These are phyloP conservation scores for Cladosporium austrohemisphaericum DNA, from an alignment of 2,329 filamentous ascomycete species.

Conservation along the genomic window DNA sequence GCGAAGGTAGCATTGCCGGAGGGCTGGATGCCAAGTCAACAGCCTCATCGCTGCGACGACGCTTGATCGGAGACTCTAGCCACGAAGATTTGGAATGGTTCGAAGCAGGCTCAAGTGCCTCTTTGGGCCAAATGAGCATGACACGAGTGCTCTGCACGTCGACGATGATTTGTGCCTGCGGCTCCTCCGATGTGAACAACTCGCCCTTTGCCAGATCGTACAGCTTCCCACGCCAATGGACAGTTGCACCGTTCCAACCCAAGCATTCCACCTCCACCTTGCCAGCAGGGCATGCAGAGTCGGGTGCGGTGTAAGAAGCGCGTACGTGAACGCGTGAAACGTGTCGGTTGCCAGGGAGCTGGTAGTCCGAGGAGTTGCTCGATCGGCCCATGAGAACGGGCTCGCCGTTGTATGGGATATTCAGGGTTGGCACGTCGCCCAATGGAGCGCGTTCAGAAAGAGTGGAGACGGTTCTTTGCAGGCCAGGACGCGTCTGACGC, in stretches of 20 bases:
- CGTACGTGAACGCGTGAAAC: conserved; percentile 93
- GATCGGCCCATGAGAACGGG: conserved; percentile 84
- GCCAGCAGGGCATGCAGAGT: conserved; percentile 64
- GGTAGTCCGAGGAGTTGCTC: conserved; percentile 91
- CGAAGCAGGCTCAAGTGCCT: conserved; percentile 46
- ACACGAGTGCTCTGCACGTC: conserved; percentile 92
- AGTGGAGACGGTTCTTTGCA: conserved; percentile 60
- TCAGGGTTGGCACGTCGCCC: conserved; percentile 74
- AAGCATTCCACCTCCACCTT: conserved; percentile 85
- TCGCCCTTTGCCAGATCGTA: conserved; percentile 86
- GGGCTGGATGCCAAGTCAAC: conserved; percentile 53
- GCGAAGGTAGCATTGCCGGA: conserved; percentile 59
- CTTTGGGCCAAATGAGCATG: conserved; percentile 78
- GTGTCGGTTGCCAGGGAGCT: conserved; percentile 84
- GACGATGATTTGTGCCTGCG: conserved; percentile 85
- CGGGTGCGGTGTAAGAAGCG: conserved; percentile 73
- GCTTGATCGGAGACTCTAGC: conserved; percentile 56
- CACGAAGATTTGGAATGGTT: conserved; percentile 60
- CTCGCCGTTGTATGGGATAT: conserved; percentile 78
- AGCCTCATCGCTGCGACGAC: conserved; percentile 38
- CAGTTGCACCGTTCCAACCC: conserved; percentile 92
- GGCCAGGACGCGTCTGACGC: conserved; percentile 46
- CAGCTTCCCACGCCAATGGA: conserved; percentile 84
- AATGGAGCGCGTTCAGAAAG: conserved; percentile 79
- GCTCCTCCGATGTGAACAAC: conserved; percentile 83